These are phyloP conservation scores for Potentilla sterilis DNA, from an alignment of 306 rosid genomes.

Conservation along the genomic window DNA sequence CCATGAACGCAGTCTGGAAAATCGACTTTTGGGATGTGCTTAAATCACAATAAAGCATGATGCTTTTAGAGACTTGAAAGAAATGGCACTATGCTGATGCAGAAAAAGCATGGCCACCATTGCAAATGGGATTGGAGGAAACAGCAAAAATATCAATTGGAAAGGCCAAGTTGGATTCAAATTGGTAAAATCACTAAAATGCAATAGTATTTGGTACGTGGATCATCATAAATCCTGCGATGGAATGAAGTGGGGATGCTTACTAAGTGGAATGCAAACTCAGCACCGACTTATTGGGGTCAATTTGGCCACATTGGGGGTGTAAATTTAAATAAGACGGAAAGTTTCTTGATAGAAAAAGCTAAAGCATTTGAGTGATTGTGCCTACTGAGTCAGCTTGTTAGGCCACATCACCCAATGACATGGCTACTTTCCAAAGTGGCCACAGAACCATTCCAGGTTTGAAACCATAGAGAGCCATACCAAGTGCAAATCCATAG, in stretches of 20 bases:
- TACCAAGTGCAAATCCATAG: conserved; percentile 12
- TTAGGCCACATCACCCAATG: conserved; percentile 45
- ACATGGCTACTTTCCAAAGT: conserved; percentile 29
- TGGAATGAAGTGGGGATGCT: conserved; percentile 49
- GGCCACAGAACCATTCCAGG: conserved; percentile 25
- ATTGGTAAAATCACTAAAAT: not conserved
- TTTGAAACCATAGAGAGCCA: conserved; percentile 14
- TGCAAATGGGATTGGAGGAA: conserved; percentile 23
- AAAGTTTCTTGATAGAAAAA: conserved; percentile 19
- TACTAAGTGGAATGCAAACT: conserved; percentile 77
- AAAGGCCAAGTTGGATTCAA: conserved; percentile 14
- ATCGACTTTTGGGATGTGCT: conserved; percentile 2
- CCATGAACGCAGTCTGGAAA: not conserved
- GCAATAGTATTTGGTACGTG: conserved; percentile 27
- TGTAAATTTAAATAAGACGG: conserved; percentile 25
- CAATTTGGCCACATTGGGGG: conserved; percentile 61
- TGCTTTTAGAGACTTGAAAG: conserved; percentile 27
- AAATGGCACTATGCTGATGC: conserved; percentile 23
- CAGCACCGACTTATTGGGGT: conserved; percentile 60
- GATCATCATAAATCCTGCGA: conserved; percentile 41
- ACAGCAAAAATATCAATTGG: conserved; percentile 8
- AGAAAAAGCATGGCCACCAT: conserved; percentile 29
- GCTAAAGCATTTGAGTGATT: conserved; percentile 18
- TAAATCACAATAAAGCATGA: conserved; percentile 26
- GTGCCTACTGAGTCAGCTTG: conserved; percentile 53